Evolutionary conservation across 2,329 filamentous ascomycete species (phyloP).

Genomic region (Knufia petricola): DNA sequence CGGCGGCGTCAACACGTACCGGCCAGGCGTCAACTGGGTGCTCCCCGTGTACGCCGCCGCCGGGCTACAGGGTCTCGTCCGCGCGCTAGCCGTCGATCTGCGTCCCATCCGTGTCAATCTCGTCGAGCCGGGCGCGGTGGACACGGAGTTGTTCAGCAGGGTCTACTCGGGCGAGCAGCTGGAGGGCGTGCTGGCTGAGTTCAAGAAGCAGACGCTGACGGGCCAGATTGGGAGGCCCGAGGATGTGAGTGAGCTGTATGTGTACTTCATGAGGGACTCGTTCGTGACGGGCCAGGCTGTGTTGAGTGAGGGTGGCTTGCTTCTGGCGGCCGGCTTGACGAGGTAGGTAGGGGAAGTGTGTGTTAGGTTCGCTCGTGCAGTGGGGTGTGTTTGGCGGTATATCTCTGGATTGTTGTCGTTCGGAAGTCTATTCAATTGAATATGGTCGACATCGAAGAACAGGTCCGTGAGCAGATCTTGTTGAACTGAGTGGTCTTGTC

Average conservation of each 20-base stretch:
- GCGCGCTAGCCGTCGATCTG: slow-evolving; percentile 34
- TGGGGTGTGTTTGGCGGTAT: too few relatives aligned
- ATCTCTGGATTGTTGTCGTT: too few relatives aligned
- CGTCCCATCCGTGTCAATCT: slow-evolving; percentile 35
- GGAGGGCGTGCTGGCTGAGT: slow-evolving; percentile 26
- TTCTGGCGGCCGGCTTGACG: slow-evolving; percentile 13
- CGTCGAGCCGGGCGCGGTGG: slow-evolving; percentile 34
- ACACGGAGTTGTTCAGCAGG: slow-evolving; percentile 33
- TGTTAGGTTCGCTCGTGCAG: too few relatives aligned
- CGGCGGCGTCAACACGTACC: slow-evolving; percentile 28
- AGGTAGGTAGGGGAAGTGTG: background rate
- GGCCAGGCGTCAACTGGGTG: slow-evolving; percentile 29
- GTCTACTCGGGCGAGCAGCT: slow-evolving; percentile 15
- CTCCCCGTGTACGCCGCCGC: slow-evolving; percentile 24
- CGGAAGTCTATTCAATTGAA: too few relatives aligned
- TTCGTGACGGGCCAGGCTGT: slow-evolving; percentile 31
- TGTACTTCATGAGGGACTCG: slow-evolving; percentile 36
- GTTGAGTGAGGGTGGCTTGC: slow-evolving; percentile 30
- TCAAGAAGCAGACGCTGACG: slow-evolving; percentile 25
- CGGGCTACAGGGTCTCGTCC: slow-evolving; percentile 27
- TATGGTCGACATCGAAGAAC: too few relatives aligned
- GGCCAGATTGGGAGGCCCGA: slow-evolving; percentile 25
- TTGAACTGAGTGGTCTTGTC: too few relatives aligned
- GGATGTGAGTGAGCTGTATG: slow-evolving; percentile 37
- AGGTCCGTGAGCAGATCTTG: too few relatives aligned